These are phyloP conservation scores for Lophiostoma macrostomum DNA, from an alignment of 495 filamentous ascomycete species.

Conservation along the genomic window DNA sequence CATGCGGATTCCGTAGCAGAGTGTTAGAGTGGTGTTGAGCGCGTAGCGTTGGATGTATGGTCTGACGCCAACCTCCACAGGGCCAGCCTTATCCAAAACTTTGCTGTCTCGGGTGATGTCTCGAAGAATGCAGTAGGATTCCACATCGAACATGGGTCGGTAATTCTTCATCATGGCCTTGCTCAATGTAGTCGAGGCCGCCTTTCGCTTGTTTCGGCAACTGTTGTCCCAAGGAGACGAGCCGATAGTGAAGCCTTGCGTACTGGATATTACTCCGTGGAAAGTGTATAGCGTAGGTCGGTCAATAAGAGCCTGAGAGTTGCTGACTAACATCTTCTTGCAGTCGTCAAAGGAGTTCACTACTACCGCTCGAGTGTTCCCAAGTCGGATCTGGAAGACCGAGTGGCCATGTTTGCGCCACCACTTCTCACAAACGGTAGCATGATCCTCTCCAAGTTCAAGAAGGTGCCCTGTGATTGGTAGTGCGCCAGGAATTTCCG, in stretches of 20 bases:
- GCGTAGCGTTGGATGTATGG: constrained; percentile 51
- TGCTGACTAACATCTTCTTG: constrained; percentile 61
- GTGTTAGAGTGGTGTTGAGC: constrained; percentile 51
- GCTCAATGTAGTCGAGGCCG: constrained; percentile 48
- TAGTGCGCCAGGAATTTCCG: constrained; percentile 51
- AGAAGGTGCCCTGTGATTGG: constrained; percentile 54
- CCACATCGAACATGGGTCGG: constrained; percentile 52
- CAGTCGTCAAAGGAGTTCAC: constrained; percentile 57
- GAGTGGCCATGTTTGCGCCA: constrained; percentile 52
- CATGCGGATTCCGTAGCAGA: constrained; percentile 57
- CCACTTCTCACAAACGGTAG: constrained; percentile 52
- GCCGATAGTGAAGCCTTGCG: constrained; percentile 69
- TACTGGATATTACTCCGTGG: constrained; percentile 66
- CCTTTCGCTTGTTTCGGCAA: constrained; percentile 53
- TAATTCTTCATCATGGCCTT: constrained; percentile 49
- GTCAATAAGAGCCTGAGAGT: constrained; percentile 64
- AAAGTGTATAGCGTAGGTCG: constrained; percentile 68
- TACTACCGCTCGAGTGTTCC: constrained; percentile 46
- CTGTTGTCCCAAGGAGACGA: constrained; percentile 63
- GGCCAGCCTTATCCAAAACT: no score
- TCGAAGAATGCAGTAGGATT: constrained; percentile 49
- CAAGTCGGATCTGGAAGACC: constrained; percentile 55
- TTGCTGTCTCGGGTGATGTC: constrained; percentile 47
- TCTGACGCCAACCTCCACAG: constrained; percentile 42
- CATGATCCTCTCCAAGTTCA: constrained; percentile 56